These are phyloP conservation scores for Dalbergia oliveri DNA, from an alignment of 306 rosid genomes.

Conservation along the genomic window DNA sequence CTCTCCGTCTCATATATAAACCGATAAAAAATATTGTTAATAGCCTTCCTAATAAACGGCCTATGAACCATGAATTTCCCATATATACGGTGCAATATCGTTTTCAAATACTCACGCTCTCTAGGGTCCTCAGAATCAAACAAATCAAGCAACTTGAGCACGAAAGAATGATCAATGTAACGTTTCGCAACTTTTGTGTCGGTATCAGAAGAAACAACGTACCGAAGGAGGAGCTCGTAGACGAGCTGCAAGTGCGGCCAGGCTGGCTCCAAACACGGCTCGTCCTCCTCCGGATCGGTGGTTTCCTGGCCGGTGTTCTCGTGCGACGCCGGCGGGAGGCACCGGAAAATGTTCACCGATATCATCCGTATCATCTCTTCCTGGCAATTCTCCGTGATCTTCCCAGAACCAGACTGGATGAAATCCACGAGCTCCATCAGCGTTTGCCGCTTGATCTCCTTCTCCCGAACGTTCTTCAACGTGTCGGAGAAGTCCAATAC, in stretches of 20 bases:
- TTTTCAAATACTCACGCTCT: constrained; percentile 93
- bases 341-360: constrained; percentile 84
- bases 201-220: constrained; percentile 94
- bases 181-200: constrained; percentile 95
- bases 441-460: constrained; percentile 87
- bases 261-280: constrained; percentile 78
- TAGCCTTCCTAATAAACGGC: constrained; percentile 90
- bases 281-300: constrained; percentile 91
- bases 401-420: constrained; percentile 89
- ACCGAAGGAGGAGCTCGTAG: constrained; percentile 89
- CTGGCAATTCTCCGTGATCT: constrained; percentile 85
- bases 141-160: constrained; percentile 86
- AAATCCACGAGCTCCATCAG: constrained; percentile 90
- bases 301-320: constrained; percentile 86
- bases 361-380: constrained; percentile 95
- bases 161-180: constrained; percentile 92
- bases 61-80: constrained; percentile 99
- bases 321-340: constrained; percentile 85
- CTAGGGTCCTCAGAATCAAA: constrained; percentile 94
- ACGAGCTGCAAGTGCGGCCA: constrained; percentile 97
- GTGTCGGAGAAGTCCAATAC: constrained; percentile 81
- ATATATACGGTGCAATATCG: constrained; percentile 88
- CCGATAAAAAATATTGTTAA: constrained; percentile 89
- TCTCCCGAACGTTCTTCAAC: constrained; percentile 76
- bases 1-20: constrained; percentile 91